phyloP scores from a whole-genome alignment of 768 basidiomycete genomes.

The Boletus reticuloceps region DNA sequence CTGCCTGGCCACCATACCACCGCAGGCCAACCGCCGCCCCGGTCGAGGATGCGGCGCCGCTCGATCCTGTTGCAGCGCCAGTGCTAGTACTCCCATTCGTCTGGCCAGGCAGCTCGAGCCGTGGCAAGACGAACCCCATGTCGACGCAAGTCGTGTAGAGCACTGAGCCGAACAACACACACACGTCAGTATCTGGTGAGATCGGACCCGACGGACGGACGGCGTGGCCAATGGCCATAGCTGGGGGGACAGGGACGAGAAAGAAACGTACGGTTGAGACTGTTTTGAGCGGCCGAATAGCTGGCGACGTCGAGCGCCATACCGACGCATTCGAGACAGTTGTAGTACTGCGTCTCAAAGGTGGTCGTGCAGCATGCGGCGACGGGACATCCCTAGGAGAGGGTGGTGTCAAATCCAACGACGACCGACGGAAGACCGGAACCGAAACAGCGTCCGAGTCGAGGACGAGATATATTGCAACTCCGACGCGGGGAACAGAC shows the following conservation, averaged over 20 bases:
- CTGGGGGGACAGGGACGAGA: no score
- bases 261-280: conserved; percentile 35
- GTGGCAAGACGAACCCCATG: conserved; percentile 22
- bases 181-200: no score
- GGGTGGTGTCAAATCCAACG: no score
- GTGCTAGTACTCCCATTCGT: background rate
- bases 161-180: conserved; percentile 4
- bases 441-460: no score
- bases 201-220: no score
- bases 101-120: conserved; percentile 28
- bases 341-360: conserved; percentile 40
- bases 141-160: conserved; percentile 26
- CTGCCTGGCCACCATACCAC: background rate
- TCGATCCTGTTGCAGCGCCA: background rate
- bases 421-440: no score
- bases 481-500: conserved; percentile 2
- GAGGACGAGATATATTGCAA: background rate
- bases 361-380: conserved; percentile 38
- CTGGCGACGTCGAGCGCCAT: conserved; percentile 22
- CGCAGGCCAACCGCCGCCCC: background rate
- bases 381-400: conserved; percentile 26
- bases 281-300: conserved; percentile 28
- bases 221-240: no score
- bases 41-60: background rate
- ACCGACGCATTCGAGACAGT: conserved; percentile 42